These are phyloP conservation scores for Jamesozyma lodderae DNA, from an alignment of 805 yeast genomes.

Conservation along the genomic window DNA sequence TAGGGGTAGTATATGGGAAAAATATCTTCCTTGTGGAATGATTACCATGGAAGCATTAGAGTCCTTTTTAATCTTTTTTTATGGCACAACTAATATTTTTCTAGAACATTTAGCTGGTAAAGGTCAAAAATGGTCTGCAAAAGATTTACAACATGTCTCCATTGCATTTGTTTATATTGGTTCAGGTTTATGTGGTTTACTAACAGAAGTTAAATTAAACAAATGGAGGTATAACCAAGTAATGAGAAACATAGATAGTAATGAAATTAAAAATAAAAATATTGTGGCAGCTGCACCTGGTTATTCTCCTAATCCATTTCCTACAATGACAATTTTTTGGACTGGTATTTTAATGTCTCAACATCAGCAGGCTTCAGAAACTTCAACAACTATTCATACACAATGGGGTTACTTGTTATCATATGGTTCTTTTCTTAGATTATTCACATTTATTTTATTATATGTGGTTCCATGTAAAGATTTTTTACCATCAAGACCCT, in stretches of 20 bases:
- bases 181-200: slow-evolving; percentile 82
- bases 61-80: slow-evolving; percentile 68
- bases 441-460: slow-evolving; percentile 51
- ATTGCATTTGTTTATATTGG: slow-evolving; percentile 90
- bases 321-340: slow-evolving; percentile 88
- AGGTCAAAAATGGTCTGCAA: slow-evolving; percentile 82
- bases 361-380: slow-evolving; percentile 74
- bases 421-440: slow-evolving; percentile 72
- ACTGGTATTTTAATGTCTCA: slow-evolving; percentile 94
- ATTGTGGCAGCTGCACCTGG: slow-evolving; percentile 49
- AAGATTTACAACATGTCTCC: slow-evolving; percentile 82
- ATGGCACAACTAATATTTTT: slow-evolving; percentile 84
- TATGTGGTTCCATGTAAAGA: slow-evolving; percentile 34
- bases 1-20: slow-evolving; percentile 6
- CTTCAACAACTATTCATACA: slow-evolving; percentile 71
- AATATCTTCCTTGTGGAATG: slow-evolving; percentile 34
- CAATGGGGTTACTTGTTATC: slow-evolving; percentile 90
- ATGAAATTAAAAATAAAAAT: slow-evolving; percentile 3
- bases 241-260: slow-evolving; percentile 14
- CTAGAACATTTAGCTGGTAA: slow-evolving; percentile 75
- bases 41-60: slow-evolving; percentile 83
- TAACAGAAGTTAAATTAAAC: slow-evolving; percentile 60
- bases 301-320: slow-evolving; percentile 88
- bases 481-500: slow-evolving; percentile 55
- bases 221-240: slow-evolving; percentile 49